Conservation (phyloP, 345 rosid species). For the Toxicodendron radicans region DNA sequence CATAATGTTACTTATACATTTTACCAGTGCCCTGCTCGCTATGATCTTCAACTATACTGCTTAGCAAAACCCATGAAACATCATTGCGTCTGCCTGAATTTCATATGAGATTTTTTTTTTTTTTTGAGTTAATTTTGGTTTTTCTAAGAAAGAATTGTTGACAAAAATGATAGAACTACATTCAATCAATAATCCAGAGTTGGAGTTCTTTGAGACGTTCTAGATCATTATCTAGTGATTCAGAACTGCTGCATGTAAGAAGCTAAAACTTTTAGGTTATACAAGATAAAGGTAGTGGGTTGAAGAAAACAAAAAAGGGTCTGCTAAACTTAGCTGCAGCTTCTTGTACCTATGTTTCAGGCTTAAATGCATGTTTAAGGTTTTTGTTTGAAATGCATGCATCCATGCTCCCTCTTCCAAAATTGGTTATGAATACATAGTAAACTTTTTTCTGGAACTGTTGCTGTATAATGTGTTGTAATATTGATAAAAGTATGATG, state of each 20-base stretch:
- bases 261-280: not conserved
- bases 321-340: not conserved
- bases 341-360: not conserved
- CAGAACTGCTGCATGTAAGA: not conserved
- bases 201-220: conserved; percentile 1
- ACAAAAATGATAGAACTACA: not conserved
- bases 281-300: not conserved
- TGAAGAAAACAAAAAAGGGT: not conserved
- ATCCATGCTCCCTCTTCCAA: not conserved
- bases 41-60: too few relatives aligned
- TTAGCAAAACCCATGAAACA: not conserved
- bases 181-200: not conserved
- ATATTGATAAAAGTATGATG: not conserved
- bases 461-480: not conserved
- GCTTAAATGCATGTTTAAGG: conserved; percentile 4
- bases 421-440: not conserved
- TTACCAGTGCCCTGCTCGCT: not conserved
- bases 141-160: not conserved
- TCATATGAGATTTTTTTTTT: not conserved
- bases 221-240: not conserved
- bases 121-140: not conserved
- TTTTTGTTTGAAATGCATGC: not conserved
- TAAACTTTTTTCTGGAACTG: not conserved
- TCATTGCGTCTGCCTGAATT: not conserved
- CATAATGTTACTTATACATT: not conserved